Evolutionary conservation across 2,329 filamentous ascomycete species (phyloP), one percentile per base, ranked within the genome.

Genomic region (Endocalyx cinctus): DNA sequence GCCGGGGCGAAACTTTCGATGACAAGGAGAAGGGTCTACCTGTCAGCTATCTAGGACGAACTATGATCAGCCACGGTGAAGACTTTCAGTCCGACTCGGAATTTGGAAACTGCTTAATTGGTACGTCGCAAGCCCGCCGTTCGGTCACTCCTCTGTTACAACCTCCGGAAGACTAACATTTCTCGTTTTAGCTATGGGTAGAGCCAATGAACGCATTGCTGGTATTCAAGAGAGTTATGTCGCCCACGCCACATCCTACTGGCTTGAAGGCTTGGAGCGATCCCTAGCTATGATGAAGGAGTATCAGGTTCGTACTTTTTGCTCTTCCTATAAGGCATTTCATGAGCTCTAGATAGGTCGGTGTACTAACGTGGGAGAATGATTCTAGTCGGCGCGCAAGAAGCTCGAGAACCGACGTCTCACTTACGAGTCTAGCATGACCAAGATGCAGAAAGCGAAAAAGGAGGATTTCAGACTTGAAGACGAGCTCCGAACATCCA

Each of bases 201-300:
- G 85, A 46, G 84, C 86, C 49, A 90, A 97, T 55, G 90, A 97
- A 65, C 81, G 85, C 33, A 74, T 96, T 45, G 86, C 86, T 10
- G 79, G 87, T 29, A 75, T 87, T 35, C 90, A 97, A 61, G 90
- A 95, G 57, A 78, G 72, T 16, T 95, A 90, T 53, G 78, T 87
- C 28, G 72, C 77, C 20, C 77, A 85, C 50, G 83, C 87, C 42
- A 94, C 84, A 12, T 74, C 78, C 20, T 84, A 77, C 57, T 96
- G 90, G 90, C 71, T 94, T 37, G 88, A 96, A 58, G 88, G 85
- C n/a, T 69, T 95, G 15, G 90, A 97, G 59, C 74, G 88, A 46
- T 94, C 84, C 17, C 63, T 95, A 33, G 82, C 87, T 22, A 92
- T 95, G 73, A 90, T 97, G 87, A 96, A 94, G 60, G 92, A 97